A percentile compares a stretch with the other conserved stretches of the same genome.
Conservation (phyloP, 2,329 filamentous ascomycete species). For the Neodidymelliopsis sp. region DNA sequence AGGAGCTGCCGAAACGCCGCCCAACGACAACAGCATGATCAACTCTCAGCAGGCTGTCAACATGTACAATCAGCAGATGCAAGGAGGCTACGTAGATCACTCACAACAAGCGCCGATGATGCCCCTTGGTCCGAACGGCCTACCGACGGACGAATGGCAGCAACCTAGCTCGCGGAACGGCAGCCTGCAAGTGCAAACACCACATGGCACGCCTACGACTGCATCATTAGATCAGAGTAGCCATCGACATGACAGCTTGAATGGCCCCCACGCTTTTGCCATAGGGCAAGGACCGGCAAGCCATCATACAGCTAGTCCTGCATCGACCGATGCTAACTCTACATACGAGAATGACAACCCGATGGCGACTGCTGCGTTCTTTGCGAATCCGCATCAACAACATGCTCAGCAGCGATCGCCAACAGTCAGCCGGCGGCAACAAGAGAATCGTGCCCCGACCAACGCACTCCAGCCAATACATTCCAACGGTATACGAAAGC, state of each 20-base stretch:
- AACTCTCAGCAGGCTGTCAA: constrained; percentile 43
- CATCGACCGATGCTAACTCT: constrained; percentile 50
- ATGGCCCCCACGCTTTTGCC: constrained; percentile 64
- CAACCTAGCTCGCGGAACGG: constrained; percentile 52
- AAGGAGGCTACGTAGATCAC: constrained; percentile 35
- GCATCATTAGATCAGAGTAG: constrained; percentile 37
- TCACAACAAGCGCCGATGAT: constrained; percentile 39
- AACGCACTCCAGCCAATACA: constrained; percentile 43
- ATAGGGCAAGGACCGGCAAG: constrained; percentile 66
- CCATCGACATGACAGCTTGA: constrained; percentile 44
- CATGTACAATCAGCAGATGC: constrained; percentile 53
- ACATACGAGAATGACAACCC: constrained; percentile 56
- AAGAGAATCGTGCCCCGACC: constrained; percentile 34
- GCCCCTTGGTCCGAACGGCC: constrained; percentile 36
- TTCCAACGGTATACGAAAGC: constrained; percentile 53
- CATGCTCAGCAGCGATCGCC: constrained; percentile 42
- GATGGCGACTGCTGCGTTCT: constrained; percentile 44
- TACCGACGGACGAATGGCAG: constrained; percentile 47
- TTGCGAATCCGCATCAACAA: constrained; percentile 43
- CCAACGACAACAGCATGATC: constrained; percentile 63
- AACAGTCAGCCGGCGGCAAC: constrained; percentile 34
- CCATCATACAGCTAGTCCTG: constrained; percentile 66
- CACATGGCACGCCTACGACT: constrained; percentile 52
- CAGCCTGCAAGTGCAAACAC: constrained; percentile 54
- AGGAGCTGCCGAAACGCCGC: constrained; percentile 81